Evolutionary conservation across 495 filamentous ascomycete genomes (phyloP), one percentile per base, ranked within the genome.

Genomic region (Penicillium cinerascens): DNA sequence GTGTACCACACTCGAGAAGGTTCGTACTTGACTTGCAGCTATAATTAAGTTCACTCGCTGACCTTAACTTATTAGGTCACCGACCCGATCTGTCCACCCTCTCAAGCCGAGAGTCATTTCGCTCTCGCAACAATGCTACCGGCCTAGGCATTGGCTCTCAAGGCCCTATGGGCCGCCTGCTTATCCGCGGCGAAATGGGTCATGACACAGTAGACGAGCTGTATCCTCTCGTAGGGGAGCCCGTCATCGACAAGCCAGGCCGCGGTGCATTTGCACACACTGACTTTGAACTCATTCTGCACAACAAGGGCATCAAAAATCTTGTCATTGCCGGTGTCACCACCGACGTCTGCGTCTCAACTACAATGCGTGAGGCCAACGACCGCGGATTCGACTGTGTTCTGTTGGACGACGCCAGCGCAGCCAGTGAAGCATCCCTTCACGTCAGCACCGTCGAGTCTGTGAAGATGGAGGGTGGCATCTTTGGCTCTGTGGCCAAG

Each of bases 301-400:
- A 76, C n/a, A 76, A 80, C 47, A 78, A 75, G 41, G 86, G 83
- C 0, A 68, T 91, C 42, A 86, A 80, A 23, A 86, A 89, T 61
- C 71, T 91, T 15, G 64, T 91, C 7, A 57, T 89, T 4, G 75
- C 74, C 13, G 85, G 85, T 2, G 85, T 87, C 7, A 88, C 84
- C 1, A 87, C 85, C 1, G 85, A 88, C 61, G 82, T 85, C 21
- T 88, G 85, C 53, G 84, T 89, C 5, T 81, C 79, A 17, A 85
- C 80, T 1, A 88, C 85, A 1, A 74, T 88, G 51, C 75, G 85
- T 42, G 87, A 89, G 56, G 85, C 84, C 44, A 86, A 85, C 61
- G 87, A 88, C 64, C 81, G 86, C 11, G 87, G 86, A 0, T 89
- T 84, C 58, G 85, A 89, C 54, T 89, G 86, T 44, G 58, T 83